phyloP scores from a whole-genome alignment of 345 rosid genomes.

The Eucalyptus paniculata region DNA sequence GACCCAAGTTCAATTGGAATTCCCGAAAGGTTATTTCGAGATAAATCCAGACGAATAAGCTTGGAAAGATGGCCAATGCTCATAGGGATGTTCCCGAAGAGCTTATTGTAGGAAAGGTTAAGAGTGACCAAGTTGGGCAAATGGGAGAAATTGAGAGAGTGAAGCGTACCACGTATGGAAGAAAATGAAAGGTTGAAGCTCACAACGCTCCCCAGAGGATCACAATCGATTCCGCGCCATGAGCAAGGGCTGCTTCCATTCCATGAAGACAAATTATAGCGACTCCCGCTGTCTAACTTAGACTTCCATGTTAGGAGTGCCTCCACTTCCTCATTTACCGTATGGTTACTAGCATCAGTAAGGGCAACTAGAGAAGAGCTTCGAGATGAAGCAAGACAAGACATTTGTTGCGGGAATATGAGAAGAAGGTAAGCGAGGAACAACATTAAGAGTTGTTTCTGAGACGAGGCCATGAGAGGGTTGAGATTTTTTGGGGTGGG shows the following conservation, averaged over 20 bases:
- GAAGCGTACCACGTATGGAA: background rate
- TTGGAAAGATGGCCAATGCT: background rate
- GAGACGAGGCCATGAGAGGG: too few species aligned
- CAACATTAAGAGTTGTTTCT: too few species aligned
- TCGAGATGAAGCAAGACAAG: background rate
- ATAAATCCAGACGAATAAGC: background rate
- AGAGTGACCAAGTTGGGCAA: background rate
- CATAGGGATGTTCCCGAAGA: background rate
- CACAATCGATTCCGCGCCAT: background rate
- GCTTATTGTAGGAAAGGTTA: fast-evolving
- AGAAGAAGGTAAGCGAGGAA: background rate
- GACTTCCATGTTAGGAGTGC: background rate
- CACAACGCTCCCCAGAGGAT: background rate
- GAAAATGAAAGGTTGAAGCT: fast-evolving
- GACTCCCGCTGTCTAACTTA: background rate
- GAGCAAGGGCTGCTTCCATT: background rate
- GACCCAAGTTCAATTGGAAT: too few species aligned
- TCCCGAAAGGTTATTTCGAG: too few species aligned
- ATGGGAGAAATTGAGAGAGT: background rate
- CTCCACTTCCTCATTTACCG: background rate
- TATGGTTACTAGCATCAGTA: too few species aligned
- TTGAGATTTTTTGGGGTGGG: too few species aligned
- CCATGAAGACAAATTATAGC: background rate
- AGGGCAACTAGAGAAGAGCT: background rate
- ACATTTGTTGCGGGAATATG: background rate